phyloP scores from a whole-genome alignment of 2,329 filamentous ascomycete species.

The Cercospora sojina region DNA sequence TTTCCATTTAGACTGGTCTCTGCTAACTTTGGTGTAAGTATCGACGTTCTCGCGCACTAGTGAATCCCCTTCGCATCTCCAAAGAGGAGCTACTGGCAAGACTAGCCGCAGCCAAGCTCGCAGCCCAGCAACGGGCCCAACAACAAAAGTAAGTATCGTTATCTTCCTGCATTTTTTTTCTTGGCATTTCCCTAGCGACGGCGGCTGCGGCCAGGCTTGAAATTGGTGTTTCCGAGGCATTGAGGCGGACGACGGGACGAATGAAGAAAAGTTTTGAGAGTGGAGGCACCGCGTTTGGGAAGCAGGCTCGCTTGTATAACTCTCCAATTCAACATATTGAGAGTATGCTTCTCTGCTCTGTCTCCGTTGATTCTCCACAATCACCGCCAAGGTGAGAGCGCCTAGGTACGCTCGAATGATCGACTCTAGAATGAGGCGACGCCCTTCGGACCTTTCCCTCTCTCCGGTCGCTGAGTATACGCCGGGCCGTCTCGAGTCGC shows the following conservation, averaged over 20 bases:
- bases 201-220: background rate
- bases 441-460: background rate
- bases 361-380: background rate
- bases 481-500: background rate
- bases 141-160: background rate
- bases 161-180: background rate
- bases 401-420: background rate
- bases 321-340: constrained; percentile 5
- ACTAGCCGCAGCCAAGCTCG: constrained; percentile 12
- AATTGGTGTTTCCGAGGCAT: background rate
- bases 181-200: background rate
- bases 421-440: background rate
- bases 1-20: background rate
- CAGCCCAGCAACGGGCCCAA: constrained; percentile 6
- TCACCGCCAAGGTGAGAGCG: background rate
- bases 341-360: background rate
- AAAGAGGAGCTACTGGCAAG: constrained; percentile 15
- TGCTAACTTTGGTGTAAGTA: constrained; percentile 9
- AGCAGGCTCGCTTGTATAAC: background rate
- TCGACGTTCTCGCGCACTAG: background rate
- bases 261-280: background rate
- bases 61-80: constrained; percentile 17
- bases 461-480: background rate
- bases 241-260: background rate
- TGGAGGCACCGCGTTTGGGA: background rate